Base-by-base conservation (phyloP, 2,329 filamentous ascomycete genomes). In the Sporothrix humicola region DNA sequence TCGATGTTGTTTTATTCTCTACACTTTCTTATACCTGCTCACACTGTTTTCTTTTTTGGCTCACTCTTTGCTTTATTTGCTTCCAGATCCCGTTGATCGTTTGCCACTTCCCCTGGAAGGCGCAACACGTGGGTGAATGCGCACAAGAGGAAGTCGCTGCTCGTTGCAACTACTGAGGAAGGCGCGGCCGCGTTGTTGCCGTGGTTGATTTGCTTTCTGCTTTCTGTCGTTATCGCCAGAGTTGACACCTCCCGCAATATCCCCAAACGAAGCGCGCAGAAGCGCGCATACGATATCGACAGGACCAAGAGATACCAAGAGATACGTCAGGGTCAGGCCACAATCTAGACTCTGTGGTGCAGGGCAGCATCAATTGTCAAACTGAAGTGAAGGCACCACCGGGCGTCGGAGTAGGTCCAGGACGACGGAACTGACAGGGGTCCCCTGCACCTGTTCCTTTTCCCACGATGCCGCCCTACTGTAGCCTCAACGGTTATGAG, bases 281-380 rank as follows among this genome's bases (percentile, higher is more conserved):
- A 56, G 52, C 52, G 52, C 52, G 52, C 52, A 56, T 37, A 37
- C 31, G 7, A 37, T 37, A 37, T n/a, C 31, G 31, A 37, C 31
- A 37, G 2, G 31, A 37, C 31, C 31, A 37, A 7, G 31, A 37
- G 31, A 56, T 12, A 56, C 20, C 52, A 56, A 3, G 10, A n/a
- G 31, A 63, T n/a, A 13, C 31, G 58, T 20, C 58, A 63, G n/a
- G 26, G 58, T 44, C 37, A 44, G 58, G 58, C 58, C 58, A 44
- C 26, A 37, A 59, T 37, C 56, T 17, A 26, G 37, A 37, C 56
- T 13, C 48, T 4, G 23, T 10, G 10, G 31, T 37, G 23, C 4
- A 17, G 10, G 12, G 12, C 12, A 31, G 31, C 5, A 1, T 37
- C 31, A 37, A 37, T 6, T 6, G 3, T 37, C 4, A 37, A 37